Percentiles rank a stretch among this genome's conserved stretches.
phyloP scores from a whole-genome alignment of 176 grass and related monocot genomes.

The Alloteropsis semialata region DNA sequence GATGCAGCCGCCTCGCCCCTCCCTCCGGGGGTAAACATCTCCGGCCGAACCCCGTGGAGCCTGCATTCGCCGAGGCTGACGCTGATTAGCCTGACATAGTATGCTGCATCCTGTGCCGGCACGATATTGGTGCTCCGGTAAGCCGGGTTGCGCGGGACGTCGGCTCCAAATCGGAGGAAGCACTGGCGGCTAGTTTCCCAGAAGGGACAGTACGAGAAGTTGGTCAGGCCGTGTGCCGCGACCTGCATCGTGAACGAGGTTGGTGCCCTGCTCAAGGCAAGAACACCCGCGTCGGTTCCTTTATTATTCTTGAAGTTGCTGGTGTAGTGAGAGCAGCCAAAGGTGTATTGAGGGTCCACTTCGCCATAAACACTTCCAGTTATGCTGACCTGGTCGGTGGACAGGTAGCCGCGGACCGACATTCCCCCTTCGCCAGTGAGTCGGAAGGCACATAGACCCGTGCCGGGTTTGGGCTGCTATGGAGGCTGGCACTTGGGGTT shows the following conservation, averaged over 20 bases:
- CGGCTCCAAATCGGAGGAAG: background rate
- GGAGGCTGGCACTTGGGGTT: too few species aligned
- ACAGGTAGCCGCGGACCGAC: background rate
- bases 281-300: too few species aligned
- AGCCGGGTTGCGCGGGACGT: background rate
- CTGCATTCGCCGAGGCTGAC: background rate
- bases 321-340: background rate
- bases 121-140: background rate
- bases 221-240: background rate
- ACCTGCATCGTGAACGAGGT: background rate
- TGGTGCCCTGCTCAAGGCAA: too few species aligned
- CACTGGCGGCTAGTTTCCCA: background rate
- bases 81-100: background rate
- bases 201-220: background rate
- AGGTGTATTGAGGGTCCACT: background rate
- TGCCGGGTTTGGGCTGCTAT: too few species aligned
- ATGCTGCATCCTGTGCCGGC: background rate
- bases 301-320: background rate
- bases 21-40: background rate
- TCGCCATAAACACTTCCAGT: too few species aligned
- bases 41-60: background rate
- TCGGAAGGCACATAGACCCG: background rate
- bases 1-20: background rate
- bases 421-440: background rate
- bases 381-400: background rate